Evolutionary conservation across 1,139 yeast genomes (phyloP).

Genomic region (Scheffersomyces cryptocercus): DNA sequence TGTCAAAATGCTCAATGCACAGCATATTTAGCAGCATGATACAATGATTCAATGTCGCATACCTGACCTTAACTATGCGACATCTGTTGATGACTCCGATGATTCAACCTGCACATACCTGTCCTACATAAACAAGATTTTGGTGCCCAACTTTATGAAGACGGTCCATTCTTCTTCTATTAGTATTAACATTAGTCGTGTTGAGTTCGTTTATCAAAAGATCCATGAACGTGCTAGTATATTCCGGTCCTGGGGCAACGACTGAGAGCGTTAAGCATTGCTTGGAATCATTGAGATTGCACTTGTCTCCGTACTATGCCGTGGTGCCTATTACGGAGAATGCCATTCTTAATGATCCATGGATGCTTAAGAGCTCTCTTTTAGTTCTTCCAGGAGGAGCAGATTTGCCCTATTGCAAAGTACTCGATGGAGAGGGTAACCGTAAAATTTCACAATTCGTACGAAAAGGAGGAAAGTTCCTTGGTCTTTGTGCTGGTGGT

Average conservation of each 20-base stretch:
- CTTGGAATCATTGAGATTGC: conserved; percentile 67
- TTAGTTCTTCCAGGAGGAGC: conserved; percentile 97
- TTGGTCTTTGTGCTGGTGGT: conserved; percentile 98
- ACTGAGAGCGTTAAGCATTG: conserved; percentile 85
- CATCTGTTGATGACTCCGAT: too few relatives aligned
- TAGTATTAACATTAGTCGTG: neutral
- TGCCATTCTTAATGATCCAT: conserved; percentile 76
- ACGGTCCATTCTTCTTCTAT: too few relatives aligned
- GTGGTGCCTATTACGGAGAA: conserved; percentile 69
- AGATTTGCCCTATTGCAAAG: conserved; percentile 78
- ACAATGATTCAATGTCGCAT: too few relatives aligned
- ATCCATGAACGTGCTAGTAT: conserved; percentile 76
- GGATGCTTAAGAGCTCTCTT: conserved; percentile 78
- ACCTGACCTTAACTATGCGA: too few relatives aligned
- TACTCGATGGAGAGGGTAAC: conserved; percentile 71
- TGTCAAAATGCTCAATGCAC: too few relatives aligned
- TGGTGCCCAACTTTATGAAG: neutral
- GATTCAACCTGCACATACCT: too few relatives aligned
- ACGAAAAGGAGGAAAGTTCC: conserved; percentile 71
- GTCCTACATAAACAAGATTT: too few relatives aligned
- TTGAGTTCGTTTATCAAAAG: neutral
- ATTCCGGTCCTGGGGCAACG: conserved; percentile 86
- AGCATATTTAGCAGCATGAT: too few relatives aligned
- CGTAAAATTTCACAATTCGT: conserved; percentile 62
- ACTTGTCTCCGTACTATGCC: conserved; percentile 88